phyloP scores from a whole-genome alignment of 2,329 filamentous ascomycete genomes.

The Exophiala dermatitidis region DNA sequence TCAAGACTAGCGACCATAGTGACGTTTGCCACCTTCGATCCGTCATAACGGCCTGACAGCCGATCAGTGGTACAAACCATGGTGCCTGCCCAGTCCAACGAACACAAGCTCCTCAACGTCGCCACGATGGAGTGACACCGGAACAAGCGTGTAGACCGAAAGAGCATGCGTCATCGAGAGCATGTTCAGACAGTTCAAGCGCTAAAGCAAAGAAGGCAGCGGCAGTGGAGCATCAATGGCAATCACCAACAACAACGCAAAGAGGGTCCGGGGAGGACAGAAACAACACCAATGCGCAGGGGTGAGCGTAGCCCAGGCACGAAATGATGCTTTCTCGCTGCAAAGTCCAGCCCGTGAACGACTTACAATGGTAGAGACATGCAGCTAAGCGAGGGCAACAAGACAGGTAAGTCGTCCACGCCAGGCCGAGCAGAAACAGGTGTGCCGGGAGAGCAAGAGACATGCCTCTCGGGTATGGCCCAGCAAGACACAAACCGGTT shows the following conservation, averaged over 20 bases:
- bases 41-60: not conserved
- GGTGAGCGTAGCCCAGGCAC: constrained; percentile 6
- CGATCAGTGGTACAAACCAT: constrained; percentile 1
- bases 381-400: constrained; percentile 5
- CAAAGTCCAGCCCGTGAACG: not conserved
- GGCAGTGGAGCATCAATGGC: constrained; percentile 1
- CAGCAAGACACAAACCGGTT: constrained; percentile 16
- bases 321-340: not conserved
- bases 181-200: not conserved
- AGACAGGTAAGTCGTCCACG: not conserved
- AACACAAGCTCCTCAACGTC: not conserved
- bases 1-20: not conserved
- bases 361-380: constrained; percentile 6
- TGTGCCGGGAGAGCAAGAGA: constrained; percentile 5
- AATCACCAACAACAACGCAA: not conserved
- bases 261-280: constrained; percentile 1
- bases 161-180: constrained; percentile 8
- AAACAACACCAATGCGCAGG: constrained; percentile 5
- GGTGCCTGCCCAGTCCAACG: no score
- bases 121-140: constrained; percentile 3
- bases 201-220: not conserved
- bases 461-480: constrained; percentile 4
- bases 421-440: constrained; percentile 9
- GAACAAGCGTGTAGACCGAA: not conserved
- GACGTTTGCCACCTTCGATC: constrained; percentile 15